A percentile compares a stretch with the other conserved stretches of the same genome.
These are phyloP conservation scores for Vickermania ingenoplastis DNA, from an alignment of 208 protist species.

Conservation along the genomic window DNA sequence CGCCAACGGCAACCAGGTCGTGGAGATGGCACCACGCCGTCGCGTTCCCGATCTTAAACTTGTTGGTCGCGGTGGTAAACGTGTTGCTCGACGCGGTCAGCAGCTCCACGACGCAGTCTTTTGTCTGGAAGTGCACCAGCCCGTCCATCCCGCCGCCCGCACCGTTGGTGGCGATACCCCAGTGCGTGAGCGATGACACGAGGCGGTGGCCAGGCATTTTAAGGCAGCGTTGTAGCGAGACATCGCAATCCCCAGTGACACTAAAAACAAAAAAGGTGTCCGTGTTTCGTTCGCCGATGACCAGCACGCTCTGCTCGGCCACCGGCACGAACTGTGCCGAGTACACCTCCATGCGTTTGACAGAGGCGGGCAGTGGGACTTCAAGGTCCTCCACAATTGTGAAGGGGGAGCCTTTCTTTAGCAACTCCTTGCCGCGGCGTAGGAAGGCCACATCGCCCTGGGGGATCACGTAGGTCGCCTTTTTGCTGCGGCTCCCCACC, in stretches of 20 bases:
- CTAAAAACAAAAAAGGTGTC: slow-evolving; percentile 55
- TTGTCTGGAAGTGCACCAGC: neutral
- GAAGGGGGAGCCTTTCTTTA: slow-evolving; percentile 18
- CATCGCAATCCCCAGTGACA: slow-evolving; percentile 22
- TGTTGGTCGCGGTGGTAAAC: slow-evolving; percentile 27
- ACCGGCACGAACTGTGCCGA: slow-evolving; percentile 12
- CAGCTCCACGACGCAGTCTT: slow-evolving; percentile 53
- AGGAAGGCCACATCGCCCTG: slow-evolving; percentile 36
- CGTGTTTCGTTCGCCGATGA: slow-evolving; percentile 50
- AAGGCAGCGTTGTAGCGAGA: slow-evolving; percentile 30
- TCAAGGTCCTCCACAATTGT: neutral
- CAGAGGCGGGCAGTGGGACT: neutral
- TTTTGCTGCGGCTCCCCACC: slow-evolving; percentile 60
- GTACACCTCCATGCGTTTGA: slow-evolving; percentile 7
- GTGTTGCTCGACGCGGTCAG: slow-evolving; percentile 21
- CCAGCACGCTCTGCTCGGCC: slow-evolving; percentile 31
- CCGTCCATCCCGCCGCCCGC: slow-evolving; percentile 24
- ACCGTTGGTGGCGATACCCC: slow-evolving; percentile 28
- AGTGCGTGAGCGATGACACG: slow-evolving; percentile 50
- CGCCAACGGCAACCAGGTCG: slow-evolving; percentile 39
- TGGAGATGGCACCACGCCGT: slow-evolving; percentile 41
- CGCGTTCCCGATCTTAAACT: slow-evolving; percentile 69
- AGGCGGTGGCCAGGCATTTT: slow-evolving; percentile 57
- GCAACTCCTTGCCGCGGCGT: slow-evolving; percentile 41
- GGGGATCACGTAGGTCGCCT: slow-evolving; percentile 34